These are phyloP conservation scores for Populus ilicifolia DNA, from an alignment of 345 rosid species.

Conservation along the genomic window DNA sequence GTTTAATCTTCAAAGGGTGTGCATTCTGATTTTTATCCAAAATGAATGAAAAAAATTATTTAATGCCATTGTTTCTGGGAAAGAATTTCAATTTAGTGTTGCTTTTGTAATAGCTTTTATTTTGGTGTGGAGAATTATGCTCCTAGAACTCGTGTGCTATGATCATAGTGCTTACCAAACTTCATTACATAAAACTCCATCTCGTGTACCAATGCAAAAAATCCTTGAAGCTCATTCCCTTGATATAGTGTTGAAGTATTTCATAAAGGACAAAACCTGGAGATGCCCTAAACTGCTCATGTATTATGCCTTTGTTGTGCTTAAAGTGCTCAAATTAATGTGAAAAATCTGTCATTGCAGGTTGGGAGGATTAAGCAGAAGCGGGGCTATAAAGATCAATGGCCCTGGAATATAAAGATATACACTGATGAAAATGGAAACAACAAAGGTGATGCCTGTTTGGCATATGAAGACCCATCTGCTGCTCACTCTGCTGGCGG, in stretches of 20 bases:
- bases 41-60: not conserved
- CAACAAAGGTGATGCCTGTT: slow-evolving; percentile 83
- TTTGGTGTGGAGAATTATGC: not conserved
- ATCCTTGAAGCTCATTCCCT: not conserved
- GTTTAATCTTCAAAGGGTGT: not conserved
- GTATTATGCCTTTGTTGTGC: not conserved
- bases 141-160: not conserved
- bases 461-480: slow-evolving; percentile 92
- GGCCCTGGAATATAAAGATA: slow-evolving; percentile 94
- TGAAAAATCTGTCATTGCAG: slow-evolving; percentile 30
- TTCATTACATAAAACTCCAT: not conserved
- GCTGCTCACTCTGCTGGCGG: slow-evolving; percentile 95
- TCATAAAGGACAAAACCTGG: not conserved
- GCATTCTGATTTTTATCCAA: not conserved
- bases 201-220: not conserved
- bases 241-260: not conserved
- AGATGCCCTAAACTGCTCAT: not conserved
- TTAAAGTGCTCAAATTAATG: slow-evolving; percentile 3
- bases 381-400: slow-evolving; percentile 93
- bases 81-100: not conserved
- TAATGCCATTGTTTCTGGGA: not conserved
- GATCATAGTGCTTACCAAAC: not conserved
- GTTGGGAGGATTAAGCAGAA: slow-evolving; percentile 96
- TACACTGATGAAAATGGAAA: slow-evolving; percentile 93
- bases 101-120: not conserved